Percentiles rank a stretch among this genome's conserved stretches.
Conservation (phyloP, 768 basidiomycete genomes). For the Hygrocybe coccinea region DNA sequence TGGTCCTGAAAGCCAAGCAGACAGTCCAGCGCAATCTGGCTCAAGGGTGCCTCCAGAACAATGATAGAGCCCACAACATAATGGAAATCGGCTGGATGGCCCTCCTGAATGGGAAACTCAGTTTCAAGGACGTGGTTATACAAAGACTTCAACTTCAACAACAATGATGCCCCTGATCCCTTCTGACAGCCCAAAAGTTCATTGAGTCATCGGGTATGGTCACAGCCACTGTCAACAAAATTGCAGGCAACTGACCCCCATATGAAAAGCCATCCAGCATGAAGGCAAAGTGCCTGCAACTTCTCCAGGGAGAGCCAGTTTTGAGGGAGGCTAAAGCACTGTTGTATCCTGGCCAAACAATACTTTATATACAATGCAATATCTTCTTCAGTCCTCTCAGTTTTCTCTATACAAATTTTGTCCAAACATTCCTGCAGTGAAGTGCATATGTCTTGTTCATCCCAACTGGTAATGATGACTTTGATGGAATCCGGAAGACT, state of each 20-base stretch:
- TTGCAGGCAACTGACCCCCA: too few species aligned
- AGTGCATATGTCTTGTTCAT: too few species aligned
- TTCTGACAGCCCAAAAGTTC: neutral
- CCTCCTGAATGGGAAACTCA: neutral
- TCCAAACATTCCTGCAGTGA: neutral
- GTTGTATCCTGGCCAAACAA: neutral
- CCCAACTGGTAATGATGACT: too few species aligned
- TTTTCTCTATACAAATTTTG: neutral
- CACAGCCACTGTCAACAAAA: too few species aligned
- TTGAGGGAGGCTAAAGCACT: neutral
- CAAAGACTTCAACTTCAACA: neutral
- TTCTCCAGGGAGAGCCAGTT: conserved; percentile 23
- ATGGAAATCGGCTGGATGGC: neutral
- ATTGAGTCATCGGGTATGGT: neutral
- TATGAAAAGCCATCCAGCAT: too few species aligned
- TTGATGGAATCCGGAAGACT: too few species aligned
- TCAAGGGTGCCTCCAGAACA: conserved; percentile 1
- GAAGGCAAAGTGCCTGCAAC: too few species aligned
- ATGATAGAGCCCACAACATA: conserved; percentile 6
- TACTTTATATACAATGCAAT: conserved; percentile 2
- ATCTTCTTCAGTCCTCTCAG: neutral
- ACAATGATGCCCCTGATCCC: neutral
- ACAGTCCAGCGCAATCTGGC: neutral
- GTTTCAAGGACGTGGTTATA: neutral
- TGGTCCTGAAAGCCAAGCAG: conserved; percentile 5